phyloP scores from a whole-genome alignment of 371 early-diverging fungal genomes.

The Mucor plumbeus region DNA sequence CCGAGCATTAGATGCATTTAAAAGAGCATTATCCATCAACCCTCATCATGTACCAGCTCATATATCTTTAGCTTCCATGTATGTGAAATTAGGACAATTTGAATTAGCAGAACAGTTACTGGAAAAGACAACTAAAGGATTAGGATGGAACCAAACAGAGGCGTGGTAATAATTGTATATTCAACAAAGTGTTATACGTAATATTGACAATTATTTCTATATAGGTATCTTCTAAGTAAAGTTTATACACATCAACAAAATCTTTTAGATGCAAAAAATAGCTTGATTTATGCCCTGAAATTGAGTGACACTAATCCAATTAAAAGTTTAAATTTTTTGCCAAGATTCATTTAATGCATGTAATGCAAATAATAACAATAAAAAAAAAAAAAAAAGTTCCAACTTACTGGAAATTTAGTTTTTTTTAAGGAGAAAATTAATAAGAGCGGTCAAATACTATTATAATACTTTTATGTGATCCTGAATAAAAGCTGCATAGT shows the following conservation, averaged over 20 bases:
- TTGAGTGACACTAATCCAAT: constrained; percentile 38
- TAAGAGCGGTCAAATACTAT: not conserved
- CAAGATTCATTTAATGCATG: constrained; percentile 34
- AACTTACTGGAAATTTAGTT: not conserved
- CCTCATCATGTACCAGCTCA: constrained; percentile 38
- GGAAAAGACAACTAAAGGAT: constrained; percentile 35
- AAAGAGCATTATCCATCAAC: constrained; percentile 36
- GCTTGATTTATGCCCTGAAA: constrained; percentile 41
- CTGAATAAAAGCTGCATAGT: too few species aligned
- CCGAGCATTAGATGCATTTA: constrained; percentile 37
- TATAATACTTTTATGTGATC: too few species aligned
- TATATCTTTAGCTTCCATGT: constrained; percentile 33
- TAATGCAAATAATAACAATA: not conserved
- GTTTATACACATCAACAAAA: constrained; percentile 31
- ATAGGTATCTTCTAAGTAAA: constrained; percentile 34
- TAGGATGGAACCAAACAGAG: constrained; percentile 43
- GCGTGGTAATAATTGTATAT: constrained; percentile 32
- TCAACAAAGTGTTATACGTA: too few species aligned
- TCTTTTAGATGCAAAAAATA: constrained; percentile 38
- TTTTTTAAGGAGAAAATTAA: not conserved
- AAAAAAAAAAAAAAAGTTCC: not conserved
- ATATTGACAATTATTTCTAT: too few species aligned
- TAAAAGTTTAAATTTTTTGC: constrained; percentile 23
- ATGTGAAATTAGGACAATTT: constrained; percentile 24
- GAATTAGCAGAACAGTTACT: constrained; percentile 42